These are phyloP conservation scores for Incumbomyces lentus DNA, from an alignment of 2,329 filamentous ascomycete species.

Conservation along the genomic window DNA sequence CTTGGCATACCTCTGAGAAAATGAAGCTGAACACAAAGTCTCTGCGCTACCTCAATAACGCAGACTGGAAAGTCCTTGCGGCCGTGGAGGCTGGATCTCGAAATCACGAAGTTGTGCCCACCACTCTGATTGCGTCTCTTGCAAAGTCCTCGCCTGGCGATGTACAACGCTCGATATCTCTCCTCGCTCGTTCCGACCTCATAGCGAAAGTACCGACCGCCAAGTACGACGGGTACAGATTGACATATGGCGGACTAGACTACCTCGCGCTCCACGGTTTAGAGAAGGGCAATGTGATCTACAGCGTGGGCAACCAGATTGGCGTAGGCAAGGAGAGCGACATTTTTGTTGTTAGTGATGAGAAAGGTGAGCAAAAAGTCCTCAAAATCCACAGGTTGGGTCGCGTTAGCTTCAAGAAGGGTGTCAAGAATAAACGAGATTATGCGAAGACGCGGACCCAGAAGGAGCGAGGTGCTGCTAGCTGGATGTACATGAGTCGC, in stretches of 20 bases:
- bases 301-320: conserved; percentile 87
- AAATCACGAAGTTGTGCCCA: conserved; percentile 95
- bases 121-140: conserved; percentile 72
- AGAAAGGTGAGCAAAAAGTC: conserved; percentile 65
- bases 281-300: conserved; percentile 66
- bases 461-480: conserved; percentile 48
- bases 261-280: conserved; percentile 93
- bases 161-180: conserved; percentile 78
- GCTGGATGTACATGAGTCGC: conserved; percentile 97
- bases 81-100: conserved; percentile 88
- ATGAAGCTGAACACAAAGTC: conserved; percentile 96
- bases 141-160: conserved; percentile 62
- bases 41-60: conserved; percentile 79
- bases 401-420: conserved; percentile 85
- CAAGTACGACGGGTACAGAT: conserved; percentile 91
- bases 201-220: conserved; percentile 91
- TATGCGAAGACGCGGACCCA: conserved; percentile 61
- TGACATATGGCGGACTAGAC: conserved; percentile 93
- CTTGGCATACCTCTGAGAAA: neutral
- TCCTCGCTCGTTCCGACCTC: conserved; percentile 79
- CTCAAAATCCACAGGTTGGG: conserved; percentile 94
- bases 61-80: conserved; percentile 92
- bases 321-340: conserved; percentile 97
- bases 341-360: conserved; percentile 83
- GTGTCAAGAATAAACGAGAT: conserved; percentile 86